These are phyloP conservation scores for Rhynchosporium agropyri DNA, from an alignment of 2,329 filamentous ascomycete species.

Conservation along the genomic window DNA sequence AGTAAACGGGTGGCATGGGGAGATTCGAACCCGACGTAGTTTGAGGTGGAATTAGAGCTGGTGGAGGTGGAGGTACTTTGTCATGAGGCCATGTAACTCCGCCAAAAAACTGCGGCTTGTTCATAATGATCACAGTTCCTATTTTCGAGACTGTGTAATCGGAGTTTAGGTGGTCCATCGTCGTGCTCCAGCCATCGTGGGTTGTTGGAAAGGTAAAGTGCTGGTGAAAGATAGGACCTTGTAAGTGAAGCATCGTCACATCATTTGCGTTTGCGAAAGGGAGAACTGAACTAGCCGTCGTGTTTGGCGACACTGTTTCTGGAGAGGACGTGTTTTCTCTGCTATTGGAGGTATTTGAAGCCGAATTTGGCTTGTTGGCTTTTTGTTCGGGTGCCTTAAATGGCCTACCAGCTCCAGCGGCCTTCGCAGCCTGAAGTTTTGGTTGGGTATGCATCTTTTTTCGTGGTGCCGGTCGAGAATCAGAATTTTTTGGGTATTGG, in stretches of 20 bases:
- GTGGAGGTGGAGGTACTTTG: neutral
- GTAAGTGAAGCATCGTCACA: neutral
- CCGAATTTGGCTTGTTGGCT: neutral
- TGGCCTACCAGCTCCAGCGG: neutral
- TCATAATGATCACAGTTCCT: neutral
- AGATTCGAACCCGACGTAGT: too few relatives aligned
- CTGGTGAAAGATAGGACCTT: neutral
- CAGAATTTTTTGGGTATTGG: too few relatives aligned
- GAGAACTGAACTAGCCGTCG: neutral
- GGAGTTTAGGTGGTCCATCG: neutral
- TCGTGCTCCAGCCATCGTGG: neutral
- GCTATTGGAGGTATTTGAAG: neutral
- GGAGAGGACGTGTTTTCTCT: neutral
- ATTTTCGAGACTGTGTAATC: neutral
- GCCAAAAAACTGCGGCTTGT: neutral
- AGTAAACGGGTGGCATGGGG: too few relatives aligned
- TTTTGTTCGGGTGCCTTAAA: neutral
- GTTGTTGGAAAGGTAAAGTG: neutral
- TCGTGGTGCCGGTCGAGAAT: neutral
- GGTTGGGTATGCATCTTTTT: neutral
- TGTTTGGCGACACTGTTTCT: neutral
- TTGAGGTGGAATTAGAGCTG: too few relatives aligned
- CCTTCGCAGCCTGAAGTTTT: neutral
- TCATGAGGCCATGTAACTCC: conserved; percentile 3
- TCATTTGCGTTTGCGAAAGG: neutral